Base-by-base conservation (phyloP, 176 grass and related monocot species). In the Rhynchospora breviuscula region DNA sequence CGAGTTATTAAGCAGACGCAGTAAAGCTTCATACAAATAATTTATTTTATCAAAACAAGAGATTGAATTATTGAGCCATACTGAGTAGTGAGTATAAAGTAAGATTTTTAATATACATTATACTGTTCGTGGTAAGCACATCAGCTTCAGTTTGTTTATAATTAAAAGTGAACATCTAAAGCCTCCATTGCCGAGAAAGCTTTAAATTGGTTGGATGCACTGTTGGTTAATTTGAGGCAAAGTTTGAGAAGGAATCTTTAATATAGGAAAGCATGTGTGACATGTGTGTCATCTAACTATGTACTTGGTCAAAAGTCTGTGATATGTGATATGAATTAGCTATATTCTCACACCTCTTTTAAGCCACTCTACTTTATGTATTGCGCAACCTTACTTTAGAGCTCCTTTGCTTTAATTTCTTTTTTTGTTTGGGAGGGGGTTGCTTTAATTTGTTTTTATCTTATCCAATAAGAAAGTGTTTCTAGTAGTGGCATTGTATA, bases 271-370 rank as follows among this genome's bases (percentile, higher is more conserved):
- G 69, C 21, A 5, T 40, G 35, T 40, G 35, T 74, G 69, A 40
- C 26, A 29, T 40, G n/a, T 22, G 69, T 73, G 40, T 9, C 43
- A 71, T 47, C 67, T 21, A 40, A 71, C 67, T 6, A 48, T 21
- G n/a, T 72, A 44, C 68, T 72, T 72, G 68, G 68, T 72, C 68
- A 72, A 72, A 72, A 72, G 68, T 48, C 2, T 48, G 5, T 72
- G 44, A 72, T 48, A 46, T 48, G 43, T 48, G 11, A 72, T 72
- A 47, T 72, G 44, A 72, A 72, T 72, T 22, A 71, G 43, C 40
- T 47, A 72, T 48, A 45, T 17, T 44, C 69, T 74, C 49, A 21
- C 45, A 74, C 15, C 69, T 11, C 69, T 73, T 73, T 73, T 73
- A 49, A 73, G 69, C 69, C 69, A 14, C 44, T 48, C 69, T n/a